These are phyloP conservation scores for Huntiella abstrusa DNA, from an alignment of 2,329 filamentous ascomycete genomes.

Conservation along the genomic window DNA sequence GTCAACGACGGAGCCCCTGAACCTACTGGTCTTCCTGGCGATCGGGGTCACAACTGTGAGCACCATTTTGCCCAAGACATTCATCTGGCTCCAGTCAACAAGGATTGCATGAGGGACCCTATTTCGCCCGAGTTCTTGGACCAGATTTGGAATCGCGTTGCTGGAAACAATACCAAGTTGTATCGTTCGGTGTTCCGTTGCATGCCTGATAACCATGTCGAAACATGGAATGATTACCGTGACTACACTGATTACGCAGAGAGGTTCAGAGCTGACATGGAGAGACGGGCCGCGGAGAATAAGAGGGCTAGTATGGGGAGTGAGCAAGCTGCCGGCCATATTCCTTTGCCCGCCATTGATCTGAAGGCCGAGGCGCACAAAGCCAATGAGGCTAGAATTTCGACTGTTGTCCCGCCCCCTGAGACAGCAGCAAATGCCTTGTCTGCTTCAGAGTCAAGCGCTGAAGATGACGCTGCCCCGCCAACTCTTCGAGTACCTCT, in stretches of 20 bases:
- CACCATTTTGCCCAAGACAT: conserved; percentile 48
- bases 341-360: conserved; percentile 15
- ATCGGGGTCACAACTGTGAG: conserved; percentile 2
- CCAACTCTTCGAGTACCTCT: conserved; percentile 9
- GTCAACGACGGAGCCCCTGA: not conserved
- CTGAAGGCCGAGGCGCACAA: conserved; percentile 14
- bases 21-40: not conserved
- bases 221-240: conserved; percentile 83
- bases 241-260: conserved; percentile 62
- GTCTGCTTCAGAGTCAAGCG: conserved; percentile 3
- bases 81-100: conserved; percentile 52
- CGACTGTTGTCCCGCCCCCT: conserved; percentile 12
- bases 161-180: conserved; percentile 87
- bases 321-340: conserved; percentile 19
- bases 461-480: not conserved
- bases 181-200: conserved; percentile 89
- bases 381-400: conserved; percentile 15
- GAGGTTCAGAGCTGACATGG: conserved; percentile 53
- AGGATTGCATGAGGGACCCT: conserved; percentile 90
- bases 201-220: conserved; percentile 90
- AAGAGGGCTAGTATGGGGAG: conserved; percentile 26
- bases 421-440: not conserved
- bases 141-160: conserved; percentile 71
- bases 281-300: conserved; percentile 25
- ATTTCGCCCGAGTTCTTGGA: conserved; percentile 66